Evolutionary conservation across 1,284 basidiomycete species (phyloP), one percentile per base, ranked within the genome.

Genomic region (Pyrrhoderma noxium): DNA sequence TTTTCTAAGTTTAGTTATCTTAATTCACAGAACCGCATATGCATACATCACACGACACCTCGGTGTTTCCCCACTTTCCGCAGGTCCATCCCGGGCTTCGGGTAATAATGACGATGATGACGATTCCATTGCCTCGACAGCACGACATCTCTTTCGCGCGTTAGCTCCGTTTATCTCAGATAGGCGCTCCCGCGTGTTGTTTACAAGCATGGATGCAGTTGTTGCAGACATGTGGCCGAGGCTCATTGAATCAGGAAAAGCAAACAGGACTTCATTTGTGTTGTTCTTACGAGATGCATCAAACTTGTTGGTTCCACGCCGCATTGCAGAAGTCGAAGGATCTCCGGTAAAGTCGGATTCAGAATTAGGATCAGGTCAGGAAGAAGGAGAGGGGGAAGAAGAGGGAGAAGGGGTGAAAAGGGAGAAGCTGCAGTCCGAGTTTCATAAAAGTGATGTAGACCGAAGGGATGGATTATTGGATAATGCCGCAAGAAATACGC

Each of bases 141-240:
- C 77, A 2, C 70, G 68, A 23, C 64, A 66, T 11, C 59, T 79
- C 22, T 58, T 88, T 13, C 67, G 74, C 1, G 65, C 68, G 34
- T 67, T 80, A 23, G 71, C 76, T 2, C 83, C 87, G 8, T 88
- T 89, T 60, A 65, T 89, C 8, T 62, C 66, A 0, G 77, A 83
- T 40, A 72, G 70, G 38, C 76, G 70, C 59, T 79, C 84, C 2
- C 78, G 65, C 16, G 67, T 69, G 13, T 56, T 78, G 3, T 71
- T 80, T 53, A 56, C 65, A 3, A 73, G 70, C 42, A 60, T 86
- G 34, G 69, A 72, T 16, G 71, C 70, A 16, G 71, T 74, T 3
- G 66, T 78, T n/a, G 75, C 74, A 3, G 76, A 80, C 53, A 60
- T 85, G 3, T 84, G 80, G 78, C 79, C 83, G 7, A 46, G 45